Conservation (phyloP, 768 basidiomycete species). For the Hirschioporus abietinus region DNA sequence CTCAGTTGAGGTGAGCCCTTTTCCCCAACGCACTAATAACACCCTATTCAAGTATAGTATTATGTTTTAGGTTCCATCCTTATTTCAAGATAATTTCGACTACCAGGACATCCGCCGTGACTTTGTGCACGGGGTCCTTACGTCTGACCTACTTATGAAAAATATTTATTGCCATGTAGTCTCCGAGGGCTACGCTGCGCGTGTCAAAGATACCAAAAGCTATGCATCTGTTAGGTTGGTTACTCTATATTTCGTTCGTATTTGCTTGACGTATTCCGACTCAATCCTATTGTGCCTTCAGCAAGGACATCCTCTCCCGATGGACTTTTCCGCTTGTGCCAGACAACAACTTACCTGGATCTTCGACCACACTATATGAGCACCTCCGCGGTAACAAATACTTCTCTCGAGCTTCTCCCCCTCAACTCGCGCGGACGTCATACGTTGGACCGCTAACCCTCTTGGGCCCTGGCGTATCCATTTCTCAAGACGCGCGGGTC, state of each 20-base stretch:
- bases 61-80: conserved; percentile 72
- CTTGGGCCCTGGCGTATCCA: conserved; percentile 71
- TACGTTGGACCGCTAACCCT: conserved; percentile 77
- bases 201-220: conserved; percentile 88
- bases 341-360: conserved; percentile 86
- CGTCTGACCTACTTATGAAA: conserved; percentile 91
- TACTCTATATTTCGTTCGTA: not conserved
- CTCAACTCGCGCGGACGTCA: conserved; percentile 85
- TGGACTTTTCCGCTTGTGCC: conserved; percentile 97
- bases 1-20: conserved; percentile 72
- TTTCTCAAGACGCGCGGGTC: conserved; percentile 64
- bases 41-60: not conserved
- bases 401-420: conserved; percentile 71
- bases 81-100: conserved; percentile 99
- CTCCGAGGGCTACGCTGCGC: conserved; percentile 85
- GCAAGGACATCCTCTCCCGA: conserved; percentile 88
- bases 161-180: conserved; percentile 89
- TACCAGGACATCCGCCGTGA: conserved; percentile 88
- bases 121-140: conserved; percentile 92
- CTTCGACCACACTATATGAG: conserved; percentile 62
- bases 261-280: conserved; percentile 8
- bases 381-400: conserved; percentile 87
- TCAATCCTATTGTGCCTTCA: conserved; percentile 25
- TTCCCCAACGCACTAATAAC: not conserved
- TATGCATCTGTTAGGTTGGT: conserved; percentile 83